phyloP scores from a whole-genome alignment of 768 basidiomycete genomes.

The Cubamyces lactineus region DNA sequence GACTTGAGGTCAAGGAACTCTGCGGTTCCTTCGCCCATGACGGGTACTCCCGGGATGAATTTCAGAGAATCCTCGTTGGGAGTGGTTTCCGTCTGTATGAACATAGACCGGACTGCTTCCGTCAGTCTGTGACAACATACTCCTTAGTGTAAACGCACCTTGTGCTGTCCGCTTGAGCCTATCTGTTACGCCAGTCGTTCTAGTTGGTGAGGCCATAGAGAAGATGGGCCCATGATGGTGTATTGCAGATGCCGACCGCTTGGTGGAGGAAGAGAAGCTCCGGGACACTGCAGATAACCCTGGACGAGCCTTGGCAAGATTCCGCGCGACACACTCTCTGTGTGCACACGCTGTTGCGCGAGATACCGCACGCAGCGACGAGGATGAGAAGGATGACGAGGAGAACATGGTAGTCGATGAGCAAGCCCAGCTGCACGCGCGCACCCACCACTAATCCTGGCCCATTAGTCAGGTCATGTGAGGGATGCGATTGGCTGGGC shows the following conservation, averaged over 20 bases:
- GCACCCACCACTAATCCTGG: not conserved
- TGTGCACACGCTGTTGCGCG: not conserved
- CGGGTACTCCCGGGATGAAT: slow-evolving; percentile 91
- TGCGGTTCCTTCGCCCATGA: slow-evolving; percentile 87
- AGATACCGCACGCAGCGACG: slow-evolving; percentile 13
- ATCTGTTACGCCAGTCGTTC: slow-evolving; percentile 10
- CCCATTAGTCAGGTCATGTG: slow-evolving; percentile 16
- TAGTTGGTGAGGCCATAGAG: slow-evolving; percentile 36
- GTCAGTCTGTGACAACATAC: not conserved
- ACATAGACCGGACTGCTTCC: slow-evolving; percentile 82
- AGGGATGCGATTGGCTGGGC: slow-evolving; percentile 9
- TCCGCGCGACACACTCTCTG: not conserved
- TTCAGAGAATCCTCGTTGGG: slow-evolving; percentile 98
- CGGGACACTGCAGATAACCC: slow-evolving; percentile 6
- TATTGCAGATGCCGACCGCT: slow-evolving; percentile 20
- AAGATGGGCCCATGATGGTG: slow-evolving; percentile 40
- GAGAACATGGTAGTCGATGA: slow-evolving; percentile 22
- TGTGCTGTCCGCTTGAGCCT: slow-evolving; percentile 25
- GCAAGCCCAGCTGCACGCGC: not conserved
- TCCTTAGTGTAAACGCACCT: slow-evolving; percentile 18
- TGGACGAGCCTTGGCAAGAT: not conserved
- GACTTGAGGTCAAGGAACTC: slow-evolving; percentile 92
- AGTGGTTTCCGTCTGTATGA: slow-evolving; percentile 97
- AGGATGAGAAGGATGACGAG: slow-evolving; percentile 22
- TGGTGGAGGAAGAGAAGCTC: slow-evolving; percentile 23